Evolutionary conservation across 805 yeast species (phyloP).

Genomic region (Candida endomychidarum): DNA sequence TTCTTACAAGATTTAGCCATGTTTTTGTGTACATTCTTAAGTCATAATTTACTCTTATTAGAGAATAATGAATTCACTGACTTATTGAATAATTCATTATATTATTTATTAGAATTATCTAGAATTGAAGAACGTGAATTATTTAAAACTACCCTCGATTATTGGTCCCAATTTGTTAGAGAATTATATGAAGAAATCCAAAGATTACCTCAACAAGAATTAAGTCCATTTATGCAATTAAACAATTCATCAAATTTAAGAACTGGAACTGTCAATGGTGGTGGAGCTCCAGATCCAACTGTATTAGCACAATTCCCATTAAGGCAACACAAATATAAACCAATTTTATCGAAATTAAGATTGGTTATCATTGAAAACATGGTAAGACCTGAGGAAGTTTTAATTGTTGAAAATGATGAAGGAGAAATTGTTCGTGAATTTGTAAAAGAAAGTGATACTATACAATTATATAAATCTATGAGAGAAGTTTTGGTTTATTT

Average conservation of each 20-base stretch:
- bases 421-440: constrained; percentile 98
- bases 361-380: constrained; percentile 93
- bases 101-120: constrained; percentile 79
- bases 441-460: constrained; percentile 95
- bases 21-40: constrained; percentile 82
- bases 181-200: constrained; percentile 85
- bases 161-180: constrained; percentile 86
- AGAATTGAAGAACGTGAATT: constrained; percentile 93
- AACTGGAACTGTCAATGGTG: constrained; percentile 41
- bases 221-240: constrained; percentile 76
- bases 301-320: constrained; percentile 74
- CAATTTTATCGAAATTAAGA: constrained; percentile 77
- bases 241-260: constrained; percentile 34
- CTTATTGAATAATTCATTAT: constrained; percentile 68
- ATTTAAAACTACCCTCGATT: constrained; percentile 92
- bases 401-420: constrained; percentile 96
- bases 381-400: constrained; percentile 98
- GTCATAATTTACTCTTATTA: constrained; percentile 65
- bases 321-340: constrained; percentile 81
- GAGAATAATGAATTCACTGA: constrained; percentile 53
- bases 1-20: constrained; percentile 93
- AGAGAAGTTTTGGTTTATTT: constrained; percentile 93
- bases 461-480: constrained; percentile 91
- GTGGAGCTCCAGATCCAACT: constrained; percentile 88
- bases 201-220: constrained; percentile 66